Base-by-base conservation (phyloP, 345 rosid species). In the Euclidium syriacum region DNA sequence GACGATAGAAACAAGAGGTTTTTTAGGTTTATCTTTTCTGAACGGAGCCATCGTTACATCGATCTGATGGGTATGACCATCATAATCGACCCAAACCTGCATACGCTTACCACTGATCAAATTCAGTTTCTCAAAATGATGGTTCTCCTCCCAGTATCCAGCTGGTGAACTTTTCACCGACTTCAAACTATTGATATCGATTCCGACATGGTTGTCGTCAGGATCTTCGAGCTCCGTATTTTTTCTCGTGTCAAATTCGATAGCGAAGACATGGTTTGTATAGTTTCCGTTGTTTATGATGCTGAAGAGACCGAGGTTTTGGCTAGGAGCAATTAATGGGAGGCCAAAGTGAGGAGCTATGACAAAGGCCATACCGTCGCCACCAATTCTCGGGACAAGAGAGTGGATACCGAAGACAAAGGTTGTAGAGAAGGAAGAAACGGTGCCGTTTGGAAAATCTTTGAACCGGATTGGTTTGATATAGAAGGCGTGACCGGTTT, bases 71-170 rank as follows among this genome's bases (percentile, higher is more conserved):
- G 65, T 34, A 32, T 3, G 32, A 0, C 83, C 79, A 64, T 88
- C 86, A 61, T 88, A 91, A 57, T 85, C 92, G 52, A 88, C 40
- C 98, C 98, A 91, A 50, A 79, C 85, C 52, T 80, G 85, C 65
- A 81, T 78, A 15, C 40, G 40, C 10, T 42, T 58, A 2, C 83
- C 78, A 42, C 77, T 73, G 25, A 73, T 75, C 65, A 87, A 79
- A 48, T 29, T 68, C 43, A 90, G 74, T 53, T 78, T 71, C 25
- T 34, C 42, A 63, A 62, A 73, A 3, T 65, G 55, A 6, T 70
- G 58, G 2, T 8, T 29, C 8, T 38, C 14, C 24, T 14, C 68
- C 24, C 56, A 65, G 34, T 78, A 85, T 4, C 68, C 78, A 0
- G 85, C 82, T 0, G 65, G 9, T 1, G 24, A 14, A 23, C 78